Evolutionary conservation across 106 monocot genomes (phyloP).

Genomic region (Dendrobium huoshanense): DNA sequence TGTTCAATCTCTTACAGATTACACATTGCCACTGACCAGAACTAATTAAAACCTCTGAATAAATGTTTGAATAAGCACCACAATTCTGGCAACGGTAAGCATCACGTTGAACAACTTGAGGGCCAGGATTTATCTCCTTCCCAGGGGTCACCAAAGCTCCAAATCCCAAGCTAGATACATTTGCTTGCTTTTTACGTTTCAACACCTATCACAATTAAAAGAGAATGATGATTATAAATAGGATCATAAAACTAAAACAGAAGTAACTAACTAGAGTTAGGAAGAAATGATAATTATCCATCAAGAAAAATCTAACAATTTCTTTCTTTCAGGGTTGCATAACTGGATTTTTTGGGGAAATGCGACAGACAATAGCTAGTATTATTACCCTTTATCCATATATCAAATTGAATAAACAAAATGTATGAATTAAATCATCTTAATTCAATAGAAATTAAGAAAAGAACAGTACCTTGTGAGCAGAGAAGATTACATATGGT

Average conservation of each 20-base stretch:
- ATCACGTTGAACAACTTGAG: slow-evolving; percentile 67
- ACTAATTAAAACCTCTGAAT: slow-evolving; percentile 62
- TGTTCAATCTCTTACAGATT: slow-evolving; percentile 75
- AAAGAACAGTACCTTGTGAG: slow-evolving; percentile 64
- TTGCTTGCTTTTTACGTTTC: slow-evolving; percentile 68
- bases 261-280: background rate
- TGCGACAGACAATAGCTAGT: no score
- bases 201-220: slow-evolving; percentile 42
- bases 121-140: slow-evolving; percentile 65
- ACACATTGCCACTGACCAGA: slow-evolving; percentile 98
- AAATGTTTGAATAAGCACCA: slow-evolving; percentile 83
- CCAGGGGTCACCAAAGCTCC: slow-evolving; percentile 93
- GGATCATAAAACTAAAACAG: background rate
- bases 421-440: background rate
- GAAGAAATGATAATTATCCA: background rate
- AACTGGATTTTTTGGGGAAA: background rate
- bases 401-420: background rate
- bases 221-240: background rate
- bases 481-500: slow-evolving; percentile 87
- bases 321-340: background rate
- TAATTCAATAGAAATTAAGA: background rate
- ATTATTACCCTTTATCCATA: background rate
- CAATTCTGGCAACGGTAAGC: slow-evolving; percentile 87
- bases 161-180: slow-evolving; percentile 78
- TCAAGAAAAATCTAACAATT: slow-evolving; percentile 1